A percentile compares a stretch with the other conserved stretches of the same genome.
Conservation (phyloP, 2,329 filamentous ascomycete species). For the Helminthosporium solani region DNA sequence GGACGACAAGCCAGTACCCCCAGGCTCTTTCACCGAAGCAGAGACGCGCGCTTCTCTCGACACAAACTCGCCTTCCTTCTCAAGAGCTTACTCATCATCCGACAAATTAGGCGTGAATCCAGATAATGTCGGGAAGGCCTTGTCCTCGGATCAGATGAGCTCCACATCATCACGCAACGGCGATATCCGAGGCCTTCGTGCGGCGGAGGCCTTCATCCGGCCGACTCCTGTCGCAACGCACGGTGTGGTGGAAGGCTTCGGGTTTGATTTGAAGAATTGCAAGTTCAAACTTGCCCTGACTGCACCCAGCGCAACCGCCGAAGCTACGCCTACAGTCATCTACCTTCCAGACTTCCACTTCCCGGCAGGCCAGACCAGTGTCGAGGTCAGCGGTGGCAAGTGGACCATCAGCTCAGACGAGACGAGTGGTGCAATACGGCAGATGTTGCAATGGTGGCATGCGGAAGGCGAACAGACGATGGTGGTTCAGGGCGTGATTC, state of each 20-base stretch:
- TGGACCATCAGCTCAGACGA: constrained; percentile 82
- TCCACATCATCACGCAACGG: constrained; percentile 23
- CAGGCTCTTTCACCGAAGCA: constrained; percentile 51
- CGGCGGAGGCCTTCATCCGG: constrained; percentile 89
- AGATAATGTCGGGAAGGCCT: constrained; percentile 69
- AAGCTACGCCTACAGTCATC: constrained; percentile 73
- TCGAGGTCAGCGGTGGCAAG: constrained; percentile 80
- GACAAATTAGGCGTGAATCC: constrained; percentile 63
- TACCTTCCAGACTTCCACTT: constrained; percentile 94
- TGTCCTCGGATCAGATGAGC: constrained; percentile 59
- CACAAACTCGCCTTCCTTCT: constrained; percentile 55
- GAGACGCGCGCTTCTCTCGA: constrained; percentile 54
- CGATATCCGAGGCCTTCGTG: constrained; percentile 66
- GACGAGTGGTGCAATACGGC: constrained; percentile 66
- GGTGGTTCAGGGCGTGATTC: constrained; percentile 71
- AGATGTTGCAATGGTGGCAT: constrained; percentile 91
- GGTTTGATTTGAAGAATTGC: constrained; percentile 80
- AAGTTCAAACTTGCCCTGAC: constrained; percentile 72
- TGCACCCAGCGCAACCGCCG: constrained; percentile 59
- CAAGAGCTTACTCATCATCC: constrained; percentile 51
- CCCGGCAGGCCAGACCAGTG: constrained; percentile 67
- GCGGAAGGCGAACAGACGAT: constrained; percentile 79
- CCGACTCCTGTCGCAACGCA: constrained; percentile 76
- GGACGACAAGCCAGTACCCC: constrained; percentile 69
- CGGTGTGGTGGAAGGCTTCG: constrained; percentile 69